Evolutionary conservation across 2,329 filamentous ascomycete genomes (phyloP).

Genomic region (Fusarium floridanum): DNA sequence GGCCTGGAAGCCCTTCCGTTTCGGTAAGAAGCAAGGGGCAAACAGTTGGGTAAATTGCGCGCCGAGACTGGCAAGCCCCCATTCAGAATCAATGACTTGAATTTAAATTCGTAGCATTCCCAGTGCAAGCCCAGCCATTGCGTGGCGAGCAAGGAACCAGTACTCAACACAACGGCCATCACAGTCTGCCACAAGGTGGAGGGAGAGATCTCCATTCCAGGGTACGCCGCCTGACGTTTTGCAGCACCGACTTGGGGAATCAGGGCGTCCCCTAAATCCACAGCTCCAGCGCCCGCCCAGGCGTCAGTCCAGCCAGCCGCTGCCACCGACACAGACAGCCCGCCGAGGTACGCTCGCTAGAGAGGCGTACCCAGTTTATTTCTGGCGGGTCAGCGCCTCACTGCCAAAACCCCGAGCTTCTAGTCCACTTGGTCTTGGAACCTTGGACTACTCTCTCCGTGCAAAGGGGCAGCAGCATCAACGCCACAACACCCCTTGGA

Average conservation of each 20-base stretch:
- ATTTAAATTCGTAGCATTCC: constrained; percentile 25
- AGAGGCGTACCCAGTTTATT: constrained; percentile 35
- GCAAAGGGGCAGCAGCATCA: constrained; percentile 43
- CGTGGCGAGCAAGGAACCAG: background rate
- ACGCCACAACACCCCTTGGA: constrained; percentile 42
- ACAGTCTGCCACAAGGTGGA: constrained; percentile 5
- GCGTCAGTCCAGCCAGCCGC: constrained; percentile 13
- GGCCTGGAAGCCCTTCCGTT: background rate
- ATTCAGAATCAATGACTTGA: constrained; percentile 20
- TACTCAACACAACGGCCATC: constrained; percentile 24
- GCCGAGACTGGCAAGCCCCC: constrained; percentile 27
- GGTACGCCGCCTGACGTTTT: constrained; percentile 31
- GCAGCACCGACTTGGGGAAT: constrained; percentile 7
- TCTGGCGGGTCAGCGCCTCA: constrained; percentile 38
- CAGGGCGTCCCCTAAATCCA: constrained; percentile 34
- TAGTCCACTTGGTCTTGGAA: constrained; percentile 31
- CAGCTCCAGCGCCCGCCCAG: constrained; percentile 3
- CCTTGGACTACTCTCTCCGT: constrained; percentile 16
- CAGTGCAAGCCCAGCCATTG: constrained; percentile 22
- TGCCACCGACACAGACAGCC: constrained; percentile 7
- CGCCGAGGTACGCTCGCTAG: constrained; percentile 17
- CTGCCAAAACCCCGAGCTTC: constrained; percentile 39
- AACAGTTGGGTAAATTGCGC: constrained; percentile 7
- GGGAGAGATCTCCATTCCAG: constrained; percentile 38
- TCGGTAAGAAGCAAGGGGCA: background rate